Conservation (phyloP, 2,329 filamentous ascomycete species). For the Lachnellula hyalina region DNA sequence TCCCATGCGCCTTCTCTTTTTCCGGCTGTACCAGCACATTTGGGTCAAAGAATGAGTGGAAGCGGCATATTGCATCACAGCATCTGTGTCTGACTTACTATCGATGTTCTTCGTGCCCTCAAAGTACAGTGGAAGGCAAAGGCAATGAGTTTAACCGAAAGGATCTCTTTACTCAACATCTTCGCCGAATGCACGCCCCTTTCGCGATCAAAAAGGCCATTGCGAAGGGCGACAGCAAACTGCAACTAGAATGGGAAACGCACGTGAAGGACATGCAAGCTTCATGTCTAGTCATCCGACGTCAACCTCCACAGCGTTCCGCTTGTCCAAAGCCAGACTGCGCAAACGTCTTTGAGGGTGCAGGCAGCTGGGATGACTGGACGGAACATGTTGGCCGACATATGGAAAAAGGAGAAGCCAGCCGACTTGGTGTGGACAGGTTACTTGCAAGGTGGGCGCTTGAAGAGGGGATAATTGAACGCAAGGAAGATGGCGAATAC, state of each 20-base stretch:
- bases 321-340: constrained; percentile 71
- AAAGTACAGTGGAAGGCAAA: constrained; percentile 48
- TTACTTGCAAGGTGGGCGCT: constrained; percentile 58
- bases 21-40: constrained; percentile 83
- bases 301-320: constrained; percentile 65
- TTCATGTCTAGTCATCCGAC: constrained; percentile 66
- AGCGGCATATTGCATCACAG: constrained; percentile 85
- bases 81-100: constrained; percentile 70
- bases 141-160: constrained; percentile 84
- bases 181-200: constrained; percentile 86
- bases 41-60: constrained; percentile 96
- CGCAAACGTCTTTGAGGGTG: constrained; percentile 62
- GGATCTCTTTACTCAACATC: constrained; percentile 90
- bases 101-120: constrained; percentile 56
- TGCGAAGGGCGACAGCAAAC: constrained; percentile 52
- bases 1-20: constrained; percentile 78
- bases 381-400: constrained; percentile 91
- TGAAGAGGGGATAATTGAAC: constrained; percentile 58
- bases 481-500: constrained; percentile 51
- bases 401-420: constrained; percentile 68
- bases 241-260: constrained; percentile 58
- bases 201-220: constrained; percentile 56
- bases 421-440: constrained; percentile 50
- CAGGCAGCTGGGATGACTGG: constrained; percentile 78
- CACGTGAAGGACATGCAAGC: constrained; percentile 66